A percentile compares a stretch with the other conserved stretches of the same genome.
Conservation (phyloP, 2,329 filamentous ascomycete genomes). For the Trichoderma brevicompactum region DNA sequence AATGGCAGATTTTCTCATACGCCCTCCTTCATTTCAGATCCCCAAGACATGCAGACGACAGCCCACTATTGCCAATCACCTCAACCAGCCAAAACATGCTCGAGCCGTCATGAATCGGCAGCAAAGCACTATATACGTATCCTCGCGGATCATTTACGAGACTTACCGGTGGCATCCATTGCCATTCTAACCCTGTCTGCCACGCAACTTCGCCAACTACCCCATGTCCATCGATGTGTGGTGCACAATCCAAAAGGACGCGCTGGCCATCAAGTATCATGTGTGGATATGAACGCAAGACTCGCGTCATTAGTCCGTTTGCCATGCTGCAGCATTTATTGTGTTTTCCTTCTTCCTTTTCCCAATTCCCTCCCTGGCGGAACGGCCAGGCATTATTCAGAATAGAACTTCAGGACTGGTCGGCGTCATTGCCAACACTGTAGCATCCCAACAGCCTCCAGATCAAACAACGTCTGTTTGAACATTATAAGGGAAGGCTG, state of each 20-base stretch:
- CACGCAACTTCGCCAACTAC: conserved; percentile 16
- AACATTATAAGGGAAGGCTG: background rate
- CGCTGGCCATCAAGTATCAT: conserved; percentile 7
- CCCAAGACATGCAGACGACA: conserved; percentile 20
- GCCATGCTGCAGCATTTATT: background rate
- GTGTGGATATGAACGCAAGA: conserved; percentile 3
- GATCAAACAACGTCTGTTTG: background rate
- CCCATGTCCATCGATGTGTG: conserved; percentile 3
- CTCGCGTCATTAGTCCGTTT: background rate
- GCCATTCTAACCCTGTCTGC: conserved; percentile 12
- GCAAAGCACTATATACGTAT: conserved; percentile 44
- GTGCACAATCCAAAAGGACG: background rate
- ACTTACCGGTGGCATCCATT: conserved; percentile 21
- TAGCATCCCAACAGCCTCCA: background rate
- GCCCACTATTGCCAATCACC: background rate
- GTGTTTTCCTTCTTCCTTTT: background rate
- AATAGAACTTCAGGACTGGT: background rate
- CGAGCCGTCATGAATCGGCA: conserved; percentile 14
- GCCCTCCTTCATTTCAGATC: conserved; percentile 33
- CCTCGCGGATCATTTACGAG: conserved; percentile 45
- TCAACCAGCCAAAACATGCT: conserved; percentile 11
- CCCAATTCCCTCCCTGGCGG: background rate
- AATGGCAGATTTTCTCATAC: conserved; percentile 23
- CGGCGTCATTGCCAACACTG: background rate
- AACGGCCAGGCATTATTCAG: conserved; percentile 6